Percentiles rank a stretch among this genome's conserved stretches.
These are phyloP conservation scores for Boechera retrofracta DNA, from an alignment of 345 rosid genomes.

Conservation along the genomic window DNA sequence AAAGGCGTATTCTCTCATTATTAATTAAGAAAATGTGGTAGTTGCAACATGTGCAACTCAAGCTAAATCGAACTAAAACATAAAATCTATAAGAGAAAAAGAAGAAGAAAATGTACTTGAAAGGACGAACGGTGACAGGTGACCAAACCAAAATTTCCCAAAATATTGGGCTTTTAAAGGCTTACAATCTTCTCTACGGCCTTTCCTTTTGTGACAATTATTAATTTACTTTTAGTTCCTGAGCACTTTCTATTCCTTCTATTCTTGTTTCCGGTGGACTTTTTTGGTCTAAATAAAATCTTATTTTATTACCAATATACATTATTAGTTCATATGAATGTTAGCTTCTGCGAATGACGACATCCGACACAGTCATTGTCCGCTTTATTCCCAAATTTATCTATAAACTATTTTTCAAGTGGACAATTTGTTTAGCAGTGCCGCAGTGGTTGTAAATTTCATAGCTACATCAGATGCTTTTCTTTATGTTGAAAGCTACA, in stretches of 20 bases:
- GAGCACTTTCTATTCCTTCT: neutral
- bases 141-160: constrained; percentile 19
- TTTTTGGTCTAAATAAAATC: neutral
- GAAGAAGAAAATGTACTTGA: constrained; percentile 6
- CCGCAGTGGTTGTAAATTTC: constrained; percentile 23
- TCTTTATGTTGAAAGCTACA: constrained; percentile 22
- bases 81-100: neutral
- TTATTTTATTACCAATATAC: neutral
- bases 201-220: constrained; percentile 4
- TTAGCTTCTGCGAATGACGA: constrained; percentile 39
- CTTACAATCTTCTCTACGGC: constrained; percentile 25
- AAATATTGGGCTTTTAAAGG: constrained; percentile 30
- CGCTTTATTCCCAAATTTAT: constrained; percentile 39
- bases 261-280: constrained; percentile 5
- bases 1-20: neutral
- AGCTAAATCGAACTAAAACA: neutral
- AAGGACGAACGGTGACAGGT: constrained; percentile 27
- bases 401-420: constrained; percentile 36
- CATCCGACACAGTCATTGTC: constrained; percentile 44
- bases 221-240: neutral
- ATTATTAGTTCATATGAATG: constrained; percentile 2
- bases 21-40: neutral
- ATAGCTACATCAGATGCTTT: constrained; percentile 14
- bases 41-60: neutral
- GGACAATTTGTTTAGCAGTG: constrained; percentile 36